Evolutionary conservation across 2,329 filamentous ascomycete genomes (phyloP), one percentile per base, ranked within the genome.

Genomic region (Sporothrix pseudoabietina): DNA sequence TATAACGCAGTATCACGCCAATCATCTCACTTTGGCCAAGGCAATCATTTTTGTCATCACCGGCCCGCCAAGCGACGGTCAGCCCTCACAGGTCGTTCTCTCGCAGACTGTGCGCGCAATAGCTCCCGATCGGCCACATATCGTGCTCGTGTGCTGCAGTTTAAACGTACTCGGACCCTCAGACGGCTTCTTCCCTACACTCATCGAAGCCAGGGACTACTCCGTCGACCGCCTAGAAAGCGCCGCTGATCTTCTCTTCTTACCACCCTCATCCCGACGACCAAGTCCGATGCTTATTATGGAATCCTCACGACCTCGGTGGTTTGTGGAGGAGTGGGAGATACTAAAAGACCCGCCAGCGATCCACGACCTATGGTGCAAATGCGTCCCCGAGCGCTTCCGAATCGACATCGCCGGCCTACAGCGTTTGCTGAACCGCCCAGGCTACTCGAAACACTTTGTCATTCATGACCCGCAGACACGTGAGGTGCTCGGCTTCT

Each of bases 41-140:
- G 85, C 85, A 1, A 83, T 92, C 49, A 80, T 93, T 16, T 88
- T 92, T 73, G 86, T 92, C 73, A 84, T 90, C 55, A 86, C 86
- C 3, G 85, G 85, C 1, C 82, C 83, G 52, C 82, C 84, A 4
- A 78, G 79, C n/a, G 76, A 81, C 14, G 84, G 85, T 6, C 85
- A 88, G 74, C 80, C 82, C 19, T 84, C 87, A 9, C 87, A 90
- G 76, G 80, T 86, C 19, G 78, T 81, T 63, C 78, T 85, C 44
- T 85, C 83, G 71, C 85, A 87, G 19, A 30, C 39, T 19, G 74
- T 73, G 8, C 73, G 59, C 8, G 72, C 68, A 2, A 2, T 72
- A 14, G 66, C 57, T 1, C 74, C 73, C 4, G 78, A 84, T 63
- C 84, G 84, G 26, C 86, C 85, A 12, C 84, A 86, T 55, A 82